These are phyloP conservation scores for Didymella lethalis DNA, from an alignment of 2,329 filamentous ascomycete genomes.

Conservation along the genomic window DNA sequence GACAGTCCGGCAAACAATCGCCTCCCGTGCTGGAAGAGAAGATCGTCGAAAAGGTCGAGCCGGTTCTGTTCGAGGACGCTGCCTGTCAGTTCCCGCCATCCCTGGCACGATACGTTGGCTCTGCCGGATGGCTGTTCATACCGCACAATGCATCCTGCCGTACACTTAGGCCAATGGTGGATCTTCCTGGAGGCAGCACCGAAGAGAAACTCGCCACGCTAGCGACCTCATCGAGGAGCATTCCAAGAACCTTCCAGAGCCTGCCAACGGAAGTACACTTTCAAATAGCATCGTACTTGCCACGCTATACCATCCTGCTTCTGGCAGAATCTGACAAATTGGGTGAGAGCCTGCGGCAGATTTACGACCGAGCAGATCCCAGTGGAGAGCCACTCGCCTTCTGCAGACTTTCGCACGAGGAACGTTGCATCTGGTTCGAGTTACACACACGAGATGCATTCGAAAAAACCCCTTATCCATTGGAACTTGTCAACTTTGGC, in stretches of 20 bases:
- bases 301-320: neutral
- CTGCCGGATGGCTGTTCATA: neutral
- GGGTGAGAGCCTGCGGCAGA: neutral
- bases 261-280: slow-evolving; percentile 6
- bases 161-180: neutral
- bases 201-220: neutral
- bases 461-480: neutral
- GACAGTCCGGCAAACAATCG: neutral
- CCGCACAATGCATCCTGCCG: neutral
- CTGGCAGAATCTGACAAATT: neutral
- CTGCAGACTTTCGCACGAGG: neutral
- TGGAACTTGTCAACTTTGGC: neutral
- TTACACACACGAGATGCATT: neutral
- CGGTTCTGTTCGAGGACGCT: neutral
- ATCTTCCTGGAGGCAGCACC: neutral
- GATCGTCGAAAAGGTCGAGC: too few species aligned
- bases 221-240: neutral
- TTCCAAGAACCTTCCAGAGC: neutral
- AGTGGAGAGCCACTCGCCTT: neutral
- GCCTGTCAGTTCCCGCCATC: neutral
- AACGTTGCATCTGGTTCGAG: neutral
- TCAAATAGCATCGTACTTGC: slow-evolving; percentile 1
- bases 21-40: neutral
- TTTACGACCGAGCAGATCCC: neutral
- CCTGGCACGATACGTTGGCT: neutral